These are phyloP conservation scores for Limonium bicolor DNA, from an alignment of 148 eudicot genomes.

Conservation along the genomic window DNA sequence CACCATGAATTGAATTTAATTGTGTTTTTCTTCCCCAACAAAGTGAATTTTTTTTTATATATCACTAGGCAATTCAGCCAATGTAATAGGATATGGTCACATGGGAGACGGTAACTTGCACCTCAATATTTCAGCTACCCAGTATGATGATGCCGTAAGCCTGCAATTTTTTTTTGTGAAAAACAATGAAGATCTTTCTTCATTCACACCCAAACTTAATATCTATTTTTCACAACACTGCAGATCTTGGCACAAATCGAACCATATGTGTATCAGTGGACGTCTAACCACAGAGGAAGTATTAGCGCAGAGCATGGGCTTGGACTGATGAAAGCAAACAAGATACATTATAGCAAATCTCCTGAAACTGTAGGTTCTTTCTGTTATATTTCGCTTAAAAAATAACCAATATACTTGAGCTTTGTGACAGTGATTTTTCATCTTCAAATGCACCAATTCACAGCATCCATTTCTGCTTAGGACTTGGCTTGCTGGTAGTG, in stretches of 20 bases:
- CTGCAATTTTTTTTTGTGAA: no score
- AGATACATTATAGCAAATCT: conserved; percentile 87
- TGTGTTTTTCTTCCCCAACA: no score
- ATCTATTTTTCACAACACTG: no score
- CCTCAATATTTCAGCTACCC: conserved; percentile 68
- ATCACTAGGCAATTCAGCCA: conserved; percentile 42
- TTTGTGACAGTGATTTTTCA: not conserved
- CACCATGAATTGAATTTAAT: no score
- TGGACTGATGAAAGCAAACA: conserved; percentile 91
- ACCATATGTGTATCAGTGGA: conserved; percentile 97
- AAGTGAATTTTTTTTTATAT: no score
- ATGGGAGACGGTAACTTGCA: conserved; percentile 97
- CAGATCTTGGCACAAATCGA: conserved; percentile 76
- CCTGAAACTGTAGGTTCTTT: conserved; percentile 58
- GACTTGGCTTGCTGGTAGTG: no score
- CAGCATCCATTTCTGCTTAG: no score
- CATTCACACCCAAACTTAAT: no score
- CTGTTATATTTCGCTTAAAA: not conserved
- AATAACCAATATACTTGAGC: no score
- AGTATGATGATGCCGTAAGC: conserved; percentile 70
- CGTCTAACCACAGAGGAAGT: conserved; percentile 82
- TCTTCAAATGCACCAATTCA: no score
- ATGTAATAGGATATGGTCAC: conserved; percentile 88
- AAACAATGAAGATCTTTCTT: no score
- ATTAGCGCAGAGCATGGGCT: conserved; percentile 97